phyloP scores from a whole-genome alignment of 495 filamentous ascomycete species.

The Schizothecium vesticola region DNA sequence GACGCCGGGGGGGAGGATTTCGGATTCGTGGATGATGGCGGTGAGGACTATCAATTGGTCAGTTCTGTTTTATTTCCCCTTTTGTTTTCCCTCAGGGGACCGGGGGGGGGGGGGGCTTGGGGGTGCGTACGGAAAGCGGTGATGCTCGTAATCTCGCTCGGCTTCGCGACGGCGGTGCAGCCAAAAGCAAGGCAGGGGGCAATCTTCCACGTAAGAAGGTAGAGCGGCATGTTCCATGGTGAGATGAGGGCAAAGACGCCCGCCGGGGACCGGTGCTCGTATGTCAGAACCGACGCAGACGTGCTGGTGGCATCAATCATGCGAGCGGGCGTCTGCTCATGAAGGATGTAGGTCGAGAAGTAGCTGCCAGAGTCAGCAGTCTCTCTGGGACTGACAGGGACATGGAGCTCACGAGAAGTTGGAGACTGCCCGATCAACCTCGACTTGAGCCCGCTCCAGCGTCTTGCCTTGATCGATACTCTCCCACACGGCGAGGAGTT shows the following conservation, averaged over 20 bases:
- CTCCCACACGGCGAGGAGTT: slow-evolving; percentile 29
- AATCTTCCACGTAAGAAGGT: slow-evolving; percentile 27
- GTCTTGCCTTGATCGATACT: slow-evolving; percentile 29
- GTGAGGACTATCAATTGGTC: slow-evolving; percentile 31
- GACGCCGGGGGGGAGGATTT: slow-evolving; percentile 45
- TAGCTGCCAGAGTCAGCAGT: slow-evolving; percentile 13
- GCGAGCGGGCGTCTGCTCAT: slow-evolving; percentile 22
- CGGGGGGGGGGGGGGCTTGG: too few species aligned
- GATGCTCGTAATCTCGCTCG: slow-evolving; percentile 34
- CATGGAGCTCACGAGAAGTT: slow-evolving; percentile 22
- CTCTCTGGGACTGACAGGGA: not conserved
- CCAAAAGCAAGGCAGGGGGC: slow-evolving; percentile 28
- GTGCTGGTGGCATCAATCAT: slow-evolving; percentile 19
- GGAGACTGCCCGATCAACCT: slow-evolving; percentile 23
- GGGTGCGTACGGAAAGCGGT: slow-evolving; percentile 47
- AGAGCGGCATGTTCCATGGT: slow-evolving; percentile 30
- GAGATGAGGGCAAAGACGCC: slow-evolving; percentile 27
- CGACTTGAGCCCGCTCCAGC: slow-evolving; percentile 21
- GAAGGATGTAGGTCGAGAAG: slow-evolving; percentile 27
- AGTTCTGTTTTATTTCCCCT: not conserved
- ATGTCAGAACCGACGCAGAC: slow-evolving; percentile 14
- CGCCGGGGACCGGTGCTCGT: slow-evolving; percentile 26
- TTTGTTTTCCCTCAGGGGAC: not conserved
- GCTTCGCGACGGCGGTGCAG: slow-evolving; percentile 26
- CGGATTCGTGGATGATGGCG: slow-evolving; percentile 37